These are phyloP conservation scores for Paulownia fortunei DNA, from an alignment of 257 asterid species.

Conservation along the genomic window DNA sequence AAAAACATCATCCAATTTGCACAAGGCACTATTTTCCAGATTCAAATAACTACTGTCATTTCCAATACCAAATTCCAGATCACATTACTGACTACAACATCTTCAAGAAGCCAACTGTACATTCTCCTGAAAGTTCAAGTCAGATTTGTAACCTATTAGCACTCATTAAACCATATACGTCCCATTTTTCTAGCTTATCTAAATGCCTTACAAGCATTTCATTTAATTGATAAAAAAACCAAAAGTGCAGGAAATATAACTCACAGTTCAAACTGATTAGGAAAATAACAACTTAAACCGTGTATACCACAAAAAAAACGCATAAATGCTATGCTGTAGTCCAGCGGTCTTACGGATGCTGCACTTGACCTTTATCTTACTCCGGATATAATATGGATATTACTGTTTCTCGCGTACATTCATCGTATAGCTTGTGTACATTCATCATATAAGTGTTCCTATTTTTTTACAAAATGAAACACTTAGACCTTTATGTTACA, in stretches of 20 bases:
- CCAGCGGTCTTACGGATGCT: no score
- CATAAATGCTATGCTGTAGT: background rate
- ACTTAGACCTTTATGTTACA: no score
- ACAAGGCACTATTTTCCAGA: background rate
- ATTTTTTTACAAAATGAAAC: no score
- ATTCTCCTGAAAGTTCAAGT: background rate
- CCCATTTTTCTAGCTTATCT: background rate
- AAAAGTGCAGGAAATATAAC: background rate
- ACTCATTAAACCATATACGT: background rate
- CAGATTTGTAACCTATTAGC: background rate
- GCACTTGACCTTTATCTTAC: no score
- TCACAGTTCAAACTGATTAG: background rate
- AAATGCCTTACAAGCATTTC: background rate
- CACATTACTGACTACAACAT: background rate
- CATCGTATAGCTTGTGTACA: no score
- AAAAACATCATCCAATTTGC: background rate
- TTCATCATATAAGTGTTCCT: no score
- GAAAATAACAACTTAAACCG: background rate
- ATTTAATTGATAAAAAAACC: background rate
- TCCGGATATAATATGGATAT: no score
- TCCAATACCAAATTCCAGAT: background rate
- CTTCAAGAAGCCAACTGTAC: constrained; percentile 1
- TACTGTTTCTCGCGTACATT: no score
- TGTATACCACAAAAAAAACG: background rate
- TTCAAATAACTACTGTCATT: background rate